Percentiles rank a stretch among this genome's conserved stretches.
phyloP scores from a whole-genome alignment of 495 filamentous ascomycete species.

The Penicillium egyptiacum region DNA sequence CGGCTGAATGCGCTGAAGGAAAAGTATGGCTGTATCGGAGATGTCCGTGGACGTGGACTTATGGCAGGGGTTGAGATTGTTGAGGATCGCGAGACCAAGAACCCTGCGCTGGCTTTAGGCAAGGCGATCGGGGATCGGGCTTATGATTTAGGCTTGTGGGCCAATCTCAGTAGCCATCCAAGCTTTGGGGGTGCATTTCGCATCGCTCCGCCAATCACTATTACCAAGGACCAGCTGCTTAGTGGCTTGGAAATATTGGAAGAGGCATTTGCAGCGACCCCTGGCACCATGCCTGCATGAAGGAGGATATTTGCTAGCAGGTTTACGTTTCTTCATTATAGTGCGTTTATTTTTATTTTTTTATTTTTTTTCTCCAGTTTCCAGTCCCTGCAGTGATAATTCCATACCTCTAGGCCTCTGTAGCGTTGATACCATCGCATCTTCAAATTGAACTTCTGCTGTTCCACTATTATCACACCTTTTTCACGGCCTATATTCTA shows the following conservation, averaged over 20 bases:
- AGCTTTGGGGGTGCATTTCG: slow-evolving; percentile 20
- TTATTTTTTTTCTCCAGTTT: no score
- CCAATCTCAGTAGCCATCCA: slow-evolving; percentile 22
- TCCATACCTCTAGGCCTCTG: no score
- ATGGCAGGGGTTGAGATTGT: slow-evolving; percentile 21
- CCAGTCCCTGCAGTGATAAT: no score
- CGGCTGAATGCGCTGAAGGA: slow-evolving; percentile 9
- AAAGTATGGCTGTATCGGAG: slow-evolving; percentile 17
- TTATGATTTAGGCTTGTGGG: slow-evolving; percentile 22
- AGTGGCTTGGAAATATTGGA: slow-evolving; percentile 16
- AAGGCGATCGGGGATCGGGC: slow-evolving; percentile 18
- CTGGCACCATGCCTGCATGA: slow-evolving; percentile 11
- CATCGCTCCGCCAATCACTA: slow-evolving; percentile 20
- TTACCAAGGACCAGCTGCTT: slow-evolving; percentile 9
- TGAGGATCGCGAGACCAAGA: slow-evolving; percentile 11
- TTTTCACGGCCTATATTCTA: no score
- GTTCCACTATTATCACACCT: no score
- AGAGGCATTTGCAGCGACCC: slow-evolving; percentile 16
- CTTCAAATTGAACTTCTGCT: no score
- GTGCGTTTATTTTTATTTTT: no score
- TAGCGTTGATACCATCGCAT: no score
- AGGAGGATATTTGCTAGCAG: neutral
- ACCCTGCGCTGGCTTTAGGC: slow-evolving; percentile 14
- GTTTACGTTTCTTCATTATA: no score
- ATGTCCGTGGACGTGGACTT: slow-evolving; percentile 16